Base-by-base conservation (phyloP, 495 filamentous ascomycete species). In the Neurospora pannonica region DNA sequence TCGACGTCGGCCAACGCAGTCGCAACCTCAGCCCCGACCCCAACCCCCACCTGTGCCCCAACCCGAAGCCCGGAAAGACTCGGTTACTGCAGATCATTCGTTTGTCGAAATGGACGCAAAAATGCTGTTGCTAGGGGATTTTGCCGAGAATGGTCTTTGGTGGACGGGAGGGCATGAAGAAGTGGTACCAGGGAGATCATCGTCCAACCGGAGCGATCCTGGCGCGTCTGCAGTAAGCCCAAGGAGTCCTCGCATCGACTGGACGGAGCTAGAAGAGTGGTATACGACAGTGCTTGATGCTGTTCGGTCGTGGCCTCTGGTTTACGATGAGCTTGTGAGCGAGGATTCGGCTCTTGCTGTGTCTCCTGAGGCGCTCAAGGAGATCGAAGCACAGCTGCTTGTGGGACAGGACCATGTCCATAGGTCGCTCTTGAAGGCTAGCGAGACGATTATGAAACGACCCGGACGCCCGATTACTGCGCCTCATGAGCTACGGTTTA, bases 101-200 rank as follows among this genome's bases (percentile, higher is more conserved):
- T 82, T 86, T 48, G 75, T 80, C 24, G 84, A 85, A 24, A 81
- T 94, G 36, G 93, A 96, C 80, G 88, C 92, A 0, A 96, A 95
- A 80, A 90, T 92, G 0, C 84, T 96, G 15, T 85, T 95, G 15
- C 79, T 94, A n/a, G 93, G 93, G 17, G 89, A 95, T 74, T 83
- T 96, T 75, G 91, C 91, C 0, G 93, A 96, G 80, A 96, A 95
- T 79, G 93, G 93, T 2, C 88, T 88, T 17, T 96, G 93, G 93
- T 96, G 93, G 93, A 92, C 89, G 71, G 91, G 90, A 28, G 85
- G 87, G 1, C 84, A 88, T 72, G 81, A 84, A 28, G 82, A 86
- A 40, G 69, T 79, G 15, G 78, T 79, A 24, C 80, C 83, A n/a
- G 78, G 76, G 42, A 80, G 79, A 70, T 81, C 79, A 43, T 72